Evolutionary conservation across 495 filamentous ascomycete species (phyloP).

Genomic region (Xylaria grammica): DNA sequence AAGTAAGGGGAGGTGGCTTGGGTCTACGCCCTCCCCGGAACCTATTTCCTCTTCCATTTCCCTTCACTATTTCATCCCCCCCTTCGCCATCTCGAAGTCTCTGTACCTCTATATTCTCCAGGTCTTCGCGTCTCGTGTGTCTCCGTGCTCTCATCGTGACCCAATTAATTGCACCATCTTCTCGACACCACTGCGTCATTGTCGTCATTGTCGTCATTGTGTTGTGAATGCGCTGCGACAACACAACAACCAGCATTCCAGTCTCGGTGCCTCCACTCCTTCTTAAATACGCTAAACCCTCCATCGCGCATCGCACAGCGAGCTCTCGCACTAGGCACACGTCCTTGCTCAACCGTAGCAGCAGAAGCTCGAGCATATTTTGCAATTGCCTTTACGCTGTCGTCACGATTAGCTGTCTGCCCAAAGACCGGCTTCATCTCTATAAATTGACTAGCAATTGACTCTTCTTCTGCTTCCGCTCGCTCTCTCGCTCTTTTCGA

Average conservation of each 20-base stretch:
- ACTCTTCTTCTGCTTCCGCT: neutral
- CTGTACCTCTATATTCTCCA: neutral
- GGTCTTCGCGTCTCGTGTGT: neutral
- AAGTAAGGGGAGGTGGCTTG: no score
- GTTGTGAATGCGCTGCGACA: neutral
- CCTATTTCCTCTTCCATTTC: neutral
- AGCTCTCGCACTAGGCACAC: neutral
- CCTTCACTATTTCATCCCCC: neutral
- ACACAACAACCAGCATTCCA: neutral
- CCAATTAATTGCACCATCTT: conserved; percentile 1
- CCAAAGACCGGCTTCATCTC: neutral
- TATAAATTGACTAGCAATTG: neutral
- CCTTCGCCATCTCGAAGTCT: neutral
- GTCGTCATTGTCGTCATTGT: neutral
- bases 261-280: conserved; percentile 11
- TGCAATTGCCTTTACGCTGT: neutral
- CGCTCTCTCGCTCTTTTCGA: neutral
- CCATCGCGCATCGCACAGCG: neutral
- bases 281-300: neutral
- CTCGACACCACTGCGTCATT: conserved; percentile 9
- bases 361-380: neutral
- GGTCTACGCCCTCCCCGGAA: neutral
- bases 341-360: neutral
- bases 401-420: neutral
- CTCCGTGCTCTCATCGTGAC: conserved; percentile 9